Conservation (phyloP, 371 early-diverging fungal genomes). For the Gilbertella persicaria region DNA sequence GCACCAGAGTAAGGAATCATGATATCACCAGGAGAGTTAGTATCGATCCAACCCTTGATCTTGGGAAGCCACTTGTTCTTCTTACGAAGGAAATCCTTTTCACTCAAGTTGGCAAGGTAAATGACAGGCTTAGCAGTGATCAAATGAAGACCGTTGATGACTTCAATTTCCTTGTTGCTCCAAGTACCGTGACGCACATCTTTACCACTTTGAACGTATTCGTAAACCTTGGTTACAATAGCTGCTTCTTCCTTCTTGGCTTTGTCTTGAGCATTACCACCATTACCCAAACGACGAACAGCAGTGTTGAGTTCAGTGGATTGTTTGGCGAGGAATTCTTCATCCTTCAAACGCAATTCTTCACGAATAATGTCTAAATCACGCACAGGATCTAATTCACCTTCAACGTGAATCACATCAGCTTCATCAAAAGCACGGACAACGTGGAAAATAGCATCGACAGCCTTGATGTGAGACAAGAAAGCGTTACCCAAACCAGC, state of each 20-base stretch:
- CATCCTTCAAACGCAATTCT: constrained; percentile 96
- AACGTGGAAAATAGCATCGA: constrained; percentile 99
- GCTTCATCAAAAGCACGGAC: constrained; percentile 89
- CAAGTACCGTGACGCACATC: constrained; percentile 90
- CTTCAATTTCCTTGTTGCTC: constrained; percentile 89
- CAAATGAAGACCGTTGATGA: constrained; percentile 90
- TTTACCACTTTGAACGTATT: constrained; percentile 75
- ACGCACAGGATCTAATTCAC: constrained; percentile 91
- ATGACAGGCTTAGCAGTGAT: constrained; percentile 98
- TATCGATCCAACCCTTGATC: constrained; percentile 93
- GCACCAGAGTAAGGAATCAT: constrained; percentile 92
- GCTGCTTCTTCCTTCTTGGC: constrained; percentile 88
- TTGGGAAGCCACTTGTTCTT: constrained; percentile 93
- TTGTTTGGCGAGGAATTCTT: constrained; percentile 80
- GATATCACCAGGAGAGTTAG: constrained; percentile 82
- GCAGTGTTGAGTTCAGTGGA: constrained; percentile 62
- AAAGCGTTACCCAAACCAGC: constrained; percentile 98
- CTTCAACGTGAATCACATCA: constrained; percentile 97
- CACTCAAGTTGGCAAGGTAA: constrained; percentile 94
- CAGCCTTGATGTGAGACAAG: constrained; percentile 94
- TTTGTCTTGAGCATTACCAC: constrained; percentile 84
- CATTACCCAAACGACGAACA: constrained; percentile 70
- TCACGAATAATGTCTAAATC: constrained; percentile 97
- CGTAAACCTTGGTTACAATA: constrained; percentile 71
- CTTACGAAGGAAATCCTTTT: constrained; percentile 85